Conservation (phyloP, 2,329 filamentous ascomycete species). For the Diaporthe aspalathi region DNA sequence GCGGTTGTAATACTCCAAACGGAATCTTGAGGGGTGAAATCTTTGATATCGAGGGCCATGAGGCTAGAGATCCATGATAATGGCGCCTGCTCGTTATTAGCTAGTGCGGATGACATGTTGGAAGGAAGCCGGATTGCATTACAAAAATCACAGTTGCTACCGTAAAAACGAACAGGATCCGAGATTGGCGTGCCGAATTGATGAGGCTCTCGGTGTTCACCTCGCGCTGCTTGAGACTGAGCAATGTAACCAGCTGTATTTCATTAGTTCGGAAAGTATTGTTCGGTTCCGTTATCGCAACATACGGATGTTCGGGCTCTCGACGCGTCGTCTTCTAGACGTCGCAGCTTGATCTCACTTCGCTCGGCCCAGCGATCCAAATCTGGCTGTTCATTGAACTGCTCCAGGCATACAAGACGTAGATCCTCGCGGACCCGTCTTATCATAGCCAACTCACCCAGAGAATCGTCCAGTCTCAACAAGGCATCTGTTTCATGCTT, state of each 20-base stretch:
- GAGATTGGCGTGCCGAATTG: conserved; percentile 8
- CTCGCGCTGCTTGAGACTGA: conserved; percentile 5
- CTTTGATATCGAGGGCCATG: no score
- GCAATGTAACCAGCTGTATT: conserved; percentile 15
- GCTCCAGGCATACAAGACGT: neutral
- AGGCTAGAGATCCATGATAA: neutral
- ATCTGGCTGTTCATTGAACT: neutral
- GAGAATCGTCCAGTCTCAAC: neutral
- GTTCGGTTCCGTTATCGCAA: no score
- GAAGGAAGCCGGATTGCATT: neutral
- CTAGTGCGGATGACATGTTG: neutral
- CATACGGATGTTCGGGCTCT: neutral
- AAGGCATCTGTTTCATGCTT: neutral
- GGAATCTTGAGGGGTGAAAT: no score
- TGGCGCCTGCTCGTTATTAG: neutral
- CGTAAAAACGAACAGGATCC: conserved; percentile 22
- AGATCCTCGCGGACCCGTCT: neutral
- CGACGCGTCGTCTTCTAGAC: neutral
- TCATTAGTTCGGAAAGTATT: no score
- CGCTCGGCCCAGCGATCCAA: neutral
- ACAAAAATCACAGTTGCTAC: conserved; percentile 22
- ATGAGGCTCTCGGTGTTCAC: conserved; percentile 20
- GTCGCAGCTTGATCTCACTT: neutral
- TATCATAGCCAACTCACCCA: neutral
- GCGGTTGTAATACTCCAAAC: no score